Base-by-base conservation (phyloP, 2,329 filamentous ascomycete genomes). In the Beauveria sp. region DNA sequence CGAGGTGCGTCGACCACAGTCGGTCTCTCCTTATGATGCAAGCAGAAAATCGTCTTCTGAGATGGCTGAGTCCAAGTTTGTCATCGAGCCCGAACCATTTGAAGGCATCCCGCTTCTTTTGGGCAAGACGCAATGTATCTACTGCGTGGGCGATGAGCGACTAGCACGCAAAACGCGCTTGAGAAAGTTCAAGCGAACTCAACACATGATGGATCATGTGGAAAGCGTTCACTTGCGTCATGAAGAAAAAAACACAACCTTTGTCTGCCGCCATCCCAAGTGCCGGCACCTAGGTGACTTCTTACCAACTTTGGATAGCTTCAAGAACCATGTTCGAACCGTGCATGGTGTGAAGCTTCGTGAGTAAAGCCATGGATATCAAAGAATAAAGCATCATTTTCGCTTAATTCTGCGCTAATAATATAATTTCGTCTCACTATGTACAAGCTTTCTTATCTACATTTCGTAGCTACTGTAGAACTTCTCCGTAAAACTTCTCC, bases 221-320 rank as follows among this genome's bases (percentile, higher is more conserved):
- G 52, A 64, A 56, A 64, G 56, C 10, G 56, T 64, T 18, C 57
- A 61, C 42, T 38, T 64, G 28, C 20, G 56, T n/a, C 47, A 62
- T 45, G 56, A 56, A 55, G 22, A 26, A 7, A 26, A 7, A 2
- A 20, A 24, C 3, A 18, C 20, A 30, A 49, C n/a, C n/a, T 64
- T 64, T 47, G 26, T 64, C 14, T 64, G 55, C 38, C 56, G 51
- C 2, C 56, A 64, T 57, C 62, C 60, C 7, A 20, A 62, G n/a
- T 64, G 55, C 60, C 45, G 55, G 46, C 49, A 53, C 52, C 34
- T 56, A 7, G 55, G 62, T 12, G 40, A 63, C 22, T 62, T 63
- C 42, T 55, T 61, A 30, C 53, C 18, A 12, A 62, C 47, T 26
- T 43, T 63, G 40, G 40, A 56, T 20, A 28, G 51, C 24, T 62